Percentiles rank a stretch among this genome's conserved stretches.
These are phyloP conservation scores for Thalassiosira mediterranea DNA, from an alignment of 352 stramenopile species.

Conservation along the genomic window DNA sequence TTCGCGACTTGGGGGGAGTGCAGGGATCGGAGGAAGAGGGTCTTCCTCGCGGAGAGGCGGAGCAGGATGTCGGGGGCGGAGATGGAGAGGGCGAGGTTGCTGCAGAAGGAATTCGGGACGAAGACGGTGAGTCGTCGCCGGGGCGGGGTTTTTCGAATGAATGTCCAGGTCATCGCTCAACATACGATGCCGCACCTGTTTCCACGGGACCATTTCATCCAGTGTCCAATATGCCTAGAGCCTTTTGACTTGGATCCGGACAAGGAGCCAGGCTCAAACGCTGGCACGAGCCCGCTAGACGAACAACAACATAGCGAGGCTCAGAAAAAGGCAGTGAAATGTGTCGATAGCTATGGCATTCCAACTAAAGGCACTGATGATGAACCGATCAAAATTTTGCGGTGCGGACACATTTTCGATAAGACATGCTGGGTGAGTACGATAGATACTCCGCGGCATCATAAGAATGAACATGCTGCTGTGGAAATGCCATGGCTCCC, in stretches of 20 bases:
- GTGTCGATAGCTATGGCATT: conserved; percentile 75
- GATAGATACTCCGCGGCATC: conserved; percentile 69
- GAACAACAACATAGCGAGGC: conserved; percentile 12
- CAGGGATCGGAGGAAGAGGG: conserved; percentile 70
- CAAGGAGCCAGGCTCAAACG: conserved; percentile 14
- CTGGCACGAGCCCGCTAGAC: not conserved
- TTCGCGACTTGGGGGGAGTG: conserved; percentile 82
- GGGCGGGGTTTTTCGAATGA: no score
- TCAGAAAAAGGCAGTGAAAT: conserved; percentile 38
- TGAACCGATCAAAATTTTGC: conserved; percentile 73
- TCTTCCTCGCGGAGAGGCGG: conserved; percentile 60
- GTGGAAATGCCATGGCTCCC: conserved; percentile 47
- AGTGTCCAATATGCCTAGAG: conserved; percentile 84
- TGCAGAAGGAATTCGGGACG: conserved; percentile 72
- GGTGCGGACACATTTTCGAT: conserved; percentile 84
- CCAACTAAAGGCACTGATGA: conserved; percentile 64
- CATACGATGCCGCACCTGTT: no score
- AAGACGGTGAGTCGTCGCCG: no score
- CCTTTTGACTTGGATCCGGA: conserved; percentile 50
- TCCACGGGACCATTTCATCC: no score
- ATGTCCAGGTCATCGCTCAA: no score
- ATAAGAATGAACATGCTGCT: no score
- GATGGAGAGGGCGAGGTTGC: conserved; percentile 60
- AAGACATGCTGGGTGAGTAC: conserved; percentile 77
- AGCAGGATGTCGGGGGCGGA: conserved; percentile 63